Evolutionary conservation across 2,329 filamentous ascomycete genomes (phyloP).

Genomic region (Furcasterigmium furcatum): DNA sequence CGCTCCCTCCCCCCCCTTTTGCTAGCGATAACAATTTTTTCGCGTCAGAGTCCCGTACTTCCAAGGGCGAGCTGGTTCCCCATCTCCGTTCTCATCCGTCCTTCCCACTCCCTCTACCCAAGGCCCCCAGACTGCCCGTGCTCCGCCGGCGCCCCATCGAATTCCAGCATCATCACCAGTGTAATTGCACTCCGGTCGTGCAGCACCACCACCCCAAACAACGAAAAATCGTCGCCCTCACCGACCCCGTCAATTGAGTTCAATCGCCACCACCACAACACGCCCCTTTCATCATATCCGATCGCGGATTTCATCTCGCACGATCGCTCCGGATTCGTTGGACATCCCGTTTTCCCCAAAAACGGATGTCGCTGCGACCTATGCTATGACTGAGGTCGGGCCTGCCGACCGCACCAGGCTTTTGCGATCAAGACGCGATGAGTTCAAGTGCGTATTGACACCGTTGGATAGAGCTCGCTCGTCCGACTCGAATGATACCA

Average conservation of each 20-base stretch:
- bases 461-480: constrained; percentile 43
- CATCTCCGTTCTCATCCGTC: constrained; percentile 11
- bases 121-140: constrained; percentile 8
- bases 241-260: constrained; percentile 13
- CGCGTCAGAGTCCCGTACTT: not conserved
- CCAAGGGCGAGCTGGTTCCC: constrained; percentile 1
- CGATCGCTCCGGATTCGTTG: constrained; percentile 24
- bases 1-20: not conserved
- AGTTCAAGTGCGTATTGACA: constrained; percentile 52
- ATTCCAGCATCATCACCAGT: constrained; percentile 3
- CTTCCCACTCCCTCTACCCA: constrained; percentile 9
- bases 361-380: constrained; percentile 67
- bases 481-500: constrained; percentile 45
- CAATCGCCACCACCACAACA: constrained; percentile 12
- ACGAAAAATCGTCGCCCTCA: constrained; percentile 13
- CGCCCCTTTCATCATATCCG: constrained; percentile 12
- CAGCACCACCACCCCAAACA: constrained; percentile 1
- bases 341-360: constrained; percentile 57
- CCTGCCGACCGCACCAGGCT: constrained; percentile 62
- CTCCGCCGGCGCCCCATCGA: constrained; percentile 4
- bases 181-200: not conserved
- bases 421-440: constrained; percentile 62
- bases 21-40: constrained; percentile 14
- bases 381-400: constrained; percentile 71
- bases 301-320: constrained; percentile 22